These are phyloP conservation scores for Lathyrus tuberosus DNA, from an alignment of 306 rosid genomes.

Conservation along the genomic window DNA sequence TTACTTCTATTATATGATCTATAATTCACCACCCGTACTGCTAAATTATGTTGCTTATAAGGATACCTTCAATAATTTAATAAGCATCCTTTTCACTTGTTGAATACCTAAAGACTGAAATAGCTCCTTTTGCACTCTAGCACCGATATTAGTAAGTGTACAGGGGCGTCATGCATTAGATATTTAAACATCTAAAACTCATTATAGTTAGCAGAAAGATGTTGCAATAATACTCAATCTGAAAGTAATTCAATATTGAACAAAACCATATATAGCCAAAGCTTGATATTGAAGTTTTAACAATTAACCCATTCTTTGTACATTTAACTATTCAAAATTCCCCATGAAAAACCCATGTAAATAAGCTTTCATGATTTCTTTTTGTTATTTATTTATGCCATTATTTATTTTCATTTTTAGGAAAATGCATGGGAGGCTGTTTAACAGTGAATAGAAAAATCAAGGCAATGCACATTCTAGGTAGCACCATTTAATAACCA, in stretches of 20 bases:
- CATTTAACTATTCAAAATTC: conserved; percentile 4
- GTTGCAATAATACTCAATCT: conserved; percentile 13
- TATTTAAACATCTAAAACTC: conserved; percentile 6
- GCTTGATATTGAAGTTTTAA: conserved; percentile 4
- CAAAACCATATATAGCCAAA: background rate
- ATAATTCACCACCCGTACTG: conserved; percentile 4
- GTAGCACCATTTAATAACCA: background rate
- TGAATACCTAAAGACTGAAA: conserved; percentile 4
- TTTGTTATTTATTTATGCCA: background rate
- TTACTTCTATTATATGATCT: conserved; percentile 13
- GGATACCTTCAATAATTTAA: conserved; percentile 18
- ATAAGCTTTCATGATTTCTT: background rate
- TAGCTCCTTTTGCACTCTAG: background rate
- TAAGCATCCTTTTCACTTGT: background rate
- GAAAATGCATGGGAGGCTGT: conserved; percentile 21
- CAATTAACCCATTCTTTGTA: conserved; percentile 23
- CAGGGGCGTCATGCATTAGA: background rate
- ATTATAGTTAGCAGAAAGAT: conserved; percentile 24
- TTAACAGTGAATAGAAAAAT: conserved; percentile 16
- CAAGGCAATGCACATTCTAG: conserved; percentile 20
- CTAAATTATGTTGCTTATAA: conserved; percentile 20
- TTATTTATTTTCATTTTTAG: conserved; percentile 21
- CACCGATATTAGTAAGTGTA: background rate
- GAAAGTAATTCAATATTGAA: conserved; percentile 20
- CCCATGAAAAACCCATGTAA: conserved; percentile 9